These are phyloP conservation scores for Moricandia arvensis DNA, from an alignment of 345 rosid species.

Conservation along the genomic window DNA sequence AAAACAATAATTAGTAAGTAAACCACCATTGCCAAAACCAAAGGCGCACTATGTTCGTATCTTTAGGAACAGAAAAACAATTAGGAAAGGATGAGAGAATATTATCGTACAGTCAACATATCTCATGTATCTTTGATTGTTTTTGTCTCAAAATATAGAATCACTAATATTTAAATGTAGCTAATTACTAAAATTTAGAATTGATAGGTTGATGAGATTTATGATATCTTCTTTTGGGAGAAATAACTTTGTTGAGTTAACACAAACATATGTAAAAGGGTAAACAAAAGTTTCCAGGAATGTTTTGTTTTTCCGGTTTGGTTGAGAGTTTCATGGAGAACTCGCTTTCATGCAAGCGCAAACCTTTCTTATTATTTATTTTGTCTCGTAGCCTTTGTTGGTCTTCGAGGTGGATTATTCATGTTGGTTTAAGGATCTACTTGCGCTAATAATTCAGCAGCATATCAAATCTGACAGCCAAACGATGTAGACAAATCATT, in stretches of 20 bases:
- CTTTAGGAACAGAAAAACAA: conserved; percentile 16
- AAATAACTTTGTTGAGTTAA: neutral
- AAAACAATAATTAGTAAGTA: neutral
- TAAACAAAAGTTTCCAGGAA: neutral
- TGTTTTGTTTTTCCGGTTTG: neutral
- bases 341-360: neutral
- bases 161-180: neutral
- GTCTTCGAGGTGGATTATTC: neutral
- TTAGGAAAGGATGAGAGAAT: neutral
- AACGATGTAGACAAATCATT: neutral
- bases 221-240: neutral
- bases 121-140: neutral
- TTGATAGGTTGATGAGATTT: neutral
- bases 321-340: neutral
- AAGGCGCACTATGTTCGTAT: conserved; percentile 25
- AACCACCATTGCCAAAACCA: conserved; percentile 15
- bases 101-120: neutral
- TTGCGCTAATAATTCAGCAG: neutral
- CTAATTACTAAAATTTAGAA: neutral
- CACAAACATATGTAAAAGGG: neutral
- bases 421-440: neutral
- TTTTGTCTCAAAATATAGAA: neutral
- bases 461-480: neutral
- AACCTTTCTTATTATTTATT: neutral
- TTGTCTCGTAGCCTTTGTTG: neutral